Evolutionary conservation across 805 yeast species (phyloP), one percentile per base, ranked within the genome.

Genomic region (Metschnikowia colocasiae): DNA sequence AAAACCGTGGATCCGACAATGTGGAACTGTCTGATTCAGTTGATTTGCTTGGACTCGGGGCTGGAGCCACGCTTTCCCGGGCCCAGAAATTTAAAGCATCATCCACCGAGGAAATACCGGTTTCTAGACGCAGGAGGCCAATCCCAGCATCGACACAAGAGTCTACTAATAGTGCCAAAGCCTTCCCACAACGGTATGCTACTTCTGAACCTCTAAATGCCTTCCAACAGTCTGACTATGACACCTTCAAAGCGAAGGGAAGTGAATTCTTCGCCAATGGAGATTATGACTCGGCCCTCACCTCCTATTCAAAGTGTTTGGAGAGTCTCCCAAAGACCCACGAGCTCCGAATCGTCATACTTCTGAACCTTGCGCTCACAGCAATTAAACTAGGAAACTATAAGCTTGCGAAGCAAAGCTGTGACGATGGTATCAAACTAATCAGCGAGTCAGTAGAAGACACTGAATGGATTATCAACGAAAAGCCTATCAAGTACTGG

Each of bases 221-320:
- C 34, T 67, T 74, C 55, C 64, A 66, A 30, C 69, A 67, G 54
- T 67, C 67, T 33, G 67, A 69, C 68, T 55, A 82, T 69, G 69
- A 71, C 6, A 76, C 75, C 20, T 69, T 73, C 25, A 80, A 81
- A 50, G 65, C 64, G 6, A 73, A 73, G 22, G 99, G 90, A 5
- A 68, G 80, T 6, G 74, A 74, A 15, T 74, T 81, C 1, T 94
- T 82, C 69, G 79, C 80, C 47, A 76, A 80, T n/a, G 99, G 99
- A 16, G 92, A 94, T 62, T 94, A 85, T 61, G 63, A 81, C 3
- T 60, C 69, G 4, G 91, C 99, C 0, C 69, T 80, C 12, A 75
- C 68, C 25, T 73, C 74, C 45, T 94, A 87, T 60, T 73, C 79
- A 27, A 69, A 76, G 34, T 69, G 80, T 40, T 57, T 75, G 23